Conservation (phyloP, 75 land plant species). For the Pinus tabuliformis region DNA sequence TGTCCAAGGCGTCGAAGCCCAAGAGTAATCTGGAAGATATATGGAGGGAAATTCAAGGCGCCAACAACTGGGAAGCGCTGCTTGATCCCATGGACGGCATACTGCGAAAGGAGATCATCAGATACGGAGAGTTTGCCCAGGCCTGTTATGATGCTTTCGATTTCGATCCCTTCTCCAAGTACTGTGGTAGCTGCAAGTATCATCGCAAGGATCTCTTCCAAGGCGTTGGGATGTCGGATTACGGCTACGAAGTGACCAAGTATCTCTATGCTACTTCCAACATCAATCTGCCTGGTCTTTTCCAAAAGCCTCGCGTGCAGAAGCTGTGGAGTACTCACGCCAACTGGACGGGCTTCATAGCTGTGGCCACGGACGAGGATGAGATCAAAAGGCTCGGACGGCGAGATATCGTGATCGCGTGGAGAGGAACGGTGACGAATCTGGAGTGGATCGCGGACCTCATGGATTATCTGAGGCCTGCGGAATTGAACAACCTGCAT, state of each 20-base stretch:
- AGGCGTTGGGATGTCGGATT: not conserved
- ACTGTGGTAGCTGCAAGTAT: constrained; percentile 63
- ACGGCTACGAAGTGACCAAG: constrained; percentile 60
- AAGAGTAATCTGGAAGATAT: not conserved
- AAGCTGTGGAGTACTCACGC: constrained; percentile 9
- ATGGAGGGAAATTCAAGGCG: constrained; percentile 68
- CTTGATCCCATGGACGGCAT: constrained; percentile 70
- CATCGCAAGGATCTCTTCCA: constrained; percentile 1
- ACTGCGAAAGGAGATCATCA: constrained; percentile 56
- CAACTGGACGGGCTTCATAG: constrained; percentile 74
- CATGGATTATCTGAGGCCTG: constrained; percentile 20
- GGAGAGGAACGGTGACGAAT: constrained; percentile 78
- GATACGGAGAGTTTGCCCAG: constrained; percentile 77
- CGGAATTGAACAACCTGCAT: not conserved
- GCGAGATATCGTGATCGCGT: constrained; percentile 71
- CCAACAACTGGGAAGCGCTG: constrained; percentile 66
- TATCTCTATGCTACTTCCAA: constrained; percentile 79
- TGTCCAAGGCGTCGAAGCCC: no score
- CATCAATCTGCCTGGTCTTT: constrained; percentile 59
- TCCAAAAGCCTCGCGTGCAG: constrained; percentile 30
- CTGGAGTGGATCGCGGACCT: constrained; percentile 74
- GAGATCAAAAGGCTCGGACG: constrained; percentile 75
- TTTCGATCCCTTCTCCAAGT: constrained; percentile 55
- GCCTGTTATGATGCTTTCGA: constrained; percentile 85
- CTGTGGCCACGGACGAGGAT: constrained; percentile 50